phyloP scores from a whole-genome alignment of 495 filamentous ascomycete genomes.

The Neurospora tetraspora region DNA sequence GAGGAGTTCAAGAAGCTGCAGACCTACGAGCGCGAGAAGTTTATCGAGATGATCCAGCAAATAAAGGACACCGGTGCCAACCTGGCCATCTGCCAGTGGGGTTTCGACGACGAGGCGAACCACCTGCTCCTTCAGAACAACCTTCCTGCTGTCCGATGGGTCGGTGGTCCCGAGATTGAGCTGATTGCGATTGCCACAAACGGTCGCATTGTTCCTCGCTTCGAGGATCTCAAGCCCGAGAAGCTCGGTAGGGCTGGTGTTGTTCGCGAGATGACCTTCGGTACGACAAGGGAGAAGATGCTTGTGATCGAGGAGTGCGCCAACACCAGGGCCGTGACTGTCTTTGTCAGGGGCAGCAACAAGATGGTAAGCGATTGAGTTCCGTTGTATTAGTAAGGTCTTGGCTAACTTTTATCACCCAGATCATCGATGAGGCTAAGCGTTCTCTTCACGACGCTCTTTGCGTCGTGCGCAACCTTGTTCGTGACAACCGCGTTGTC shows the following conservation, averaged over 20 bases:
- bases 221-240: slow-evolving; percentile 82
- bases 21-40: slow-evolving; percentile 89
- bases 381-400: background rate
- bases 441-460: slow-evolving; percentile 94
- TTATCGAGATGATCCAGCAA: slow-evolving; percentile 95
- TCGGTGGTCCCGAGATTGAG: slow-evolving; percentile 96
- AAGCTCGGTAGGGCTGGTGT: slow-evolving; percentile 88
- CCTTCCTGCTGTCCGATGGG: slow-evolving; percentile 93
- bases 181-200: slow-evolving; percentile 98
- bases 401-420: slow-evolving; percentile 13
- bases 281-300: slow-evolving; percentile 98
- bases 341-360: slow-evolving; percentile 95
- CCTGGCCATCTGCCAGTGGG: slow-evolving; percentile 98
- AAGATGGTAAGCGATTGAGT: slow-evolving; percentile 67
- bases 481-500: slow-evolving; percentile 94
- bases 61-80: slow-evolving; percentile 97
- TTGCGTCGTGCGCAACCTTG: slow-evolving; percentile 94
- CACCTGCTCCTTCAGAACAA: slow-evolving; percentile 93
- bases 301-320: slow-evolving; percentile 98
- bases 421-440: slow-evolving; percentile 99
- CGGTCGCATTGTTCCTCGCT: slow-evolving; percentile 91
- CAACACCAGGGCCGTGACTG: slow-evolving; percentile 91
- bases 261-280: slow-evolving; percentile 91
- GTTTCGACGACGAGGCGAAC: slow-evolving; percentile 98
- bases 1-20: slow-evolving; percentile 97